Base-by-base conservation (phyloP, 2,329 filamentous ascomycete genomes). In the Paecilomyces dactylethromorphus region DNA sequence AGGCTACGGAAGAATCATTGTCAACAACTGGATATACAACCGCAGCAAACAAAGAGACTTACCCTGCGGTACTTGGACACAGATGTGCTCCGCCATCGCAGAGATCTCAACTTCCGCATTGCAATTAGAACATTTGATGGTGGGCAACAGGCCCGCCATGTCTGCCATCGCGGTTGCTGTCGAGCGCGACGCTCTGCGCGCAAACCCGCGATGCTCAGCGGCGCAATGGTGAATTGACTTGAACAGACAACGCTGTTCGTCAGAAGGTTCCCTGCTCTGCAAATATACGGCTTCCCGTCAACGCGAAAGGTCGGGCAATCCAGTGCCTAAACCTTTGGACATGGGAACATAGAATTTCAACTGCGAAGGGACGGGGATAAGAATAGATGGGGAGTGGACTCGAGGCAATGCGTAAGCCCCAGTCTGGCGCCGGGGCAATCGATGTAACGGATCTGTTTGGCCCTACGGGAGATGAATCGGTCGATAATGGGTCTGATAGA, bases 101-200 rank as follows among this genome's bases (percentile, higher is more conserved):
- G 89, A 88, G 65, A 96, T 94, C 70, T 92, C 88, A 60, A 96
- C 90, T 68, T 92, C 85, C 49, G 79, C 75, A 49, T 86, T 84
- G 71, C 91, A 96, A 77, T 82, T 86, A 56, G 91, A 95, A 76
- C 91, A 96, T 81, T 93, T 96, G 76, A 96, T 90, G 24, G 87
- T 87, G 69, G 91, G 90, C 79, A 94, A 80, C 64, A 92, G 85
- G 74, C 84, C 82, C 72, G 85, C 88, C 72, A 86, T 82, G 69
- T 86, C 81, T 66, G 79, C 79, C 39, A 45, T 45, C 18, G 39
- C 39, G 39, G n/a, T 18, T 18, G 10, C 39, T 18, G 39, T 45
- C n/a, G n/a, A 21, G n/a, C 39, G 39, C 39, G 39, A 45, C 39
- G 39, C 39, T 45, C 6, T 29, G 26, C 2, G 39, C n/a, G 15